Evolutionary conservation across 2,329 filamentous ascomycete species (phyloP), one percentile per base, ranked within the genome.

Genomic region (Colletotrichum navitas): DNA sequence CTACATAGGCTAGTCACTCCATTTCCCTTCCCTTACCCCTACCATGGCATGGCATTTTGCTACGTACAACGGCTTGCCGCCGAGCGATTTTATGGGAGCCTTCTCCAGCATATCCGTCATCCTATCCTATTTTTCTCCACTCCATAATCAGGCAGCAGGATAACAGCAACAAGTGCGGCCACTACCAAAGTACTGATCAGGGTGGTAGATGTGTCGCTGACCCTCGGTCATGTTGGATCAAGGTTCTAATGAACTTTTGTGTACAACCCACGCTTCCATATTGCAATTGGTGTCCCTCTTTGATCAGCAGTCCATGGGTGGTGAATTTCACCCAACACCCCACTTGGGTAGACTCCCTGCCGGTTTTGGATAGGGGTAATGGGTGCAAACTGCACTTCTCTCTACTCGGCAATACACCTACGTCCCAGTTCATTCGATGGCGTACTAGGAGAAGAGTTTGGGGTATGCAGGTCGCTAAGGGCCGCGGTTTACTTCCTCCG

Each of bases 111-210:
- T 52, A 52, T 34, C 51, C 56, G 56, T 68, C 68, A 63, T 59
- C 68, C 36, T 51, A 52, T 68, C 68, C 34, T 56, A 34, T 52
- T 32, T 24, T 55, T 59, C 64, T 39, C 68, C 64, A 71, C 68
- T n/a, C 29, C 34, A 51, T 24, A 36, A 29, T 63, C 63, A 71
- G 68, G 68, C 68, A 71, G 64, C 68, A 71, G 68, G 65, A 71
- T 68, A 68, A 71, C 34, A 68, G 68, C 34, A 52, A 62, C 43
- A 49, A 62, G 43, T 52, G 49, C 43, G n/a, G 29, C 63, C 63
- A 47, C 43, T 52, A 56, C 32, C 49, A 4, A 61, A 61, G 29
- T 49, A 61, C 62, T 51, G 49, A 52, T 49, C 41, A 21, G 49
- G 21, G 55, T n/a, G 29, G 21, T 49, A 29, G 56, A 26, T 41